phyloP scores from a whole-genome alignment of 768 basidiomycete genomes.

The Chalciporus pseudorubinellus region DNA sequence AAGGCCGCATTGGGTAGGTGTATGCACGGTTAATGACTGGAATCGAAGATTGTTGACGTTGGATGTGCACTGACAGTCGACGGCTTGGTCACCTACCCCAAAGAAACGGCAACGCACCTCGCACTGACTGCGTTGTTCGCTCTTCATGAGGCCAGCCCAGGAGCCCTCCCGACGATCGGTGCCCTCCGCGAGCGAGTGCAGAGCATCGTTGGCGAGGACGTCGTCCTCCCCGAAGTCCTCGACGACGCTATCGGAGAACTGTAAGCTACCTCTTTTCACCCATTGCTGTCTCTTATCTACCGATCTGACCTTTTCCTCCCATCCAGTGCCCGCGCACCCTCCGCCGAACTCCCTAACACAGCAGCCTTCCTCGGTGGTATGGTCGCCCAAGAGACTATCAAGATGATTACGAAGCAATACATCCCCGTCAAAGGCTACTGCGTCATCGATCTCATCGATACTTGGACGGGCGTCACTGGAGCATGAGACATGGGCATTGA shows the following conservation, averaged over 20 bases:
- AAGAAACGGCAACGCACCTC: conserved; percentile 66
- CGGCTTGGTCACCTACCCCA: conserved; percentile 42
- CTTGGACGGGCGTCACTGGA: conserved; percentile 62
- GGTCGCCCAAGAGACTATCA: conserved; percentile 95
- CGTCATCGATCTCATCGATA: conserved; percentile 79
- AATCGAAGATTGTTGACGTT: background rate
- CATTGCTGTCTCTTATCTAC: background rate
- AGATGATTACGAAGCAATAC: conserved; percentile 95
- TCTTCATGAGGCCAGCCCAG: conserved; percentile 27
- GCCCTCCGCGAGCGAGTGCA: conserved; percentile 52
- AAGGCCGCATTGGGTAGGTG: conserved; percentile 46
- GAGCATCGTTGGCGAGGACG: conserved; percentile 46
- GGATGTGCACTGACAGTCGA: conserved; percentile 33
- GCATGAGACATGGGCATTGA: conserved; percentile 8
- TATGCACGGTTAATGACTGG: no score
- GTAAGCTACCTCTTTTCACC: conserved; percentile 48
- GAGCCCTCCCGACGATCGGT: conserved; percentile 44
- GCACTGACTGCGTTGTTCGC: conserved; percentile 61
- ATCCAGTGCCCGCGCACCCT: conserved; percentile 70
- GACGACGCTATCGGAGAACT: conserved; percentile 70
- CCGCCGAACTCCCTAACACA: conserved; percentile 86
- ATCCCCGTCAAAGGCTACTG: conserved; percentile 85
- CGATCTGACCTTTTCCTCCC: background rate
- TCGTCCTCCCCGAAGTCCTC: conserved; percentile 53
- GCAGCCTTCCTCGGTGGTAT: conserved; percentile 92